Base-by-base conservation (phyloP, 306 rosid genomes). In the Cicer cuneatum region DNA sequence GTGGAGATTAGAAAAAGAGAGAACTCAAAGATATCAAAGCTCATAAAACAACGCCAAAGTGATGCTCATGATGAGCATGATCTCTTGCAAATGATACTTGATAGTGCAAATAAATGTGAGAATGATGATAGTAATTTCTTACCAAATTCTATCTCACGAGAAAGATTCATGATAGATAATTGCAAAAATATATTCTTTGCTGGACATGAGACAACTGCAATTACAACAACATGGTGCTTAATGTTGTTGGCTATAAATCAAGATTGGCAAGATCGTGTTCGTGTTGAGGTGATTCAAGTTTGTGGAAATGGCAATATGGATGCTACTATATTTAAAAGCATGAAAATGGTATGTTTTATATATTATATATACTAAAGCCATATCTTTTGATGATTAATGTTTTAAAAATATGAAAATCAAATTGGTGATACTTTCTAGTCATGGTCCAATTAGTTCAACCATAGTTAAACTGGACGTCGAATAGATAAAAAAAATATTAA, bases 1-100 rank as follows among this genome's bases (percentile, higher is more conserved):
- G 35, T 83, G 95, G 96, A 89, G 77, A 84, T 38, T 90, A 61
- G 88, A 87, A 80, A 86, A 93, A 75, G 82, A 85, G 48, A 79
- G 39, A n/a, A 78, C 76, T 71, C 90, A 2, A 83, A 35, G 75
- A 85, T 90, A 69, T 43, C 64, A 41, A 56, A 53, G 74, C 80
- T 86, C 52, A 84, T 84, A 64, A 84, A 86, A 13, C 78, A 84
- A 7, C 89, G 87, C 3, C 61, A 4, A 14, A 73, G 64, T 52
- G 77, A 77, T 42, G 53, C 76, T 24, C 19, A 59, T 56, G 91
- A 85, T 71, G 69, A 88, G 59, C 63, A 24, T 5, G 98, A 88
- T 74, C 87, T 92, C 11, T 57, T 90, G 8, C 92, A 90, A 68
- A 87, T 83, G 88, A 80, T 92, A 62, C 84, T 90, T 1, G 81